phyloP scores from a whole-genome alignment of 2,329 filamentous ascomycete species.

The Rhytidhysteron rufulum region DNA sequence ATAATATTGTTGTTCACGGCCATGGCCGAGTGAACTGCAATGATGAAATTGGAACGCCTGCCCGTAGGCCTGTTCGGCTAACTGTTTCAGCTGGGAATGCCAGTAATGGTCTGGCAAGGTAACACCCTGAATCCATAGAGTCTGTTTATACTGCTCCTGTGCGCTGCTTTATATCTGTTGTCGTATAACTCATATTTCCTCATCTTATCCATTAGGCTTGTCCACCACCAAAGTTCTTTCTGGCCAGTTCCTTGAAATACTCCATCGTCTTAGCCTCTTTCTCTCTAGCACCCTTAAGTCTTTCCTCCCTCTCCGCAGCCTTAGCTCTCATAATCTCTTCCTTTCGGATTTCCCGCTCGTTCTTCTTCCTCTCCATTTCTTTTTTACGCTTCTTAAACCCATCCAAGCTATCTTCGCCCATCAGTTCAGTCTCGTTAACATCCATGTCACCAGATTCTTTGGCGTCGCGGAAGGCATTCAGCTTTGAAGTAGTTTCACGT shows the following conservation, averaged over 20 bases:
- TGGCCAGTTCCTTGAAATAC: constrained; percentile 74
- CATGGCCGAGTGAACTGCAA: too few relatives aligned
- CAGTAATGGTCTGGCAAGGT: too few relatives aligned
- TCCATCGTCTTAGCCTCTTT: constrained; percentile 83
- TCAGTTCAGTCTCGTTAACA: constrained; percentile 68
- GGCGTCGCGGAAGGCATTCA: constrained; percentile 66
- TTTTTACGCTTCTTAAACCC: constrained; percentile 63
- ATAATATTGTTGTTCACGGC: too few relatives aligned
- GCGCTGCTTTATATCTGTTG: too few relatives aligned
- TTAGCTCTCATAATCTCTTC: constrained; percentile 76
- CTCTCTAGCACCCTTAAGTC: constrained; percentile 62
- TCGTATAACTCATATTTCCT: too few relatives aligned
- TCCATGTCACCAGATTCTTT: constrained; percentile 63
- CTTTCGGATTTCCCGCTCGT: constrained; percentile 74
- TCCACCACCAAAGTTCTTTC: constrained; percentile 63
- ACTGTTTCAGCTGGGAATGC: too few relatives aligned
- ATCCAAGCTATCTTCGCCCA: constrained; percentile 69
- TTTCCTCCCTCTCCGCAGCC: constrained; percentile 75
- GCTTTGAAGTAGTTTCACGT: constrained; percentile 65
- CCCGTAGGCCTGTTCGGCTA: too few relatives aligned
- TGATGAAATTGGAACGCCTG: too few relatives aligned
- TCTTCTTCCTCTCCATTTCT: constrained; percentile 67
- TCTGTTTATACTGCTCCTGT: too few relatives aligned
- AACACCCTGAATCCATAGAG: too few relatives aligned
- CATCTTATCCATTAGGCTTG: too few relatives aligned